Base-by-base conservation (phyloP, 2,329 filamentous ascomycete species). In the Ploettnerulaceae sp. region DNA sequence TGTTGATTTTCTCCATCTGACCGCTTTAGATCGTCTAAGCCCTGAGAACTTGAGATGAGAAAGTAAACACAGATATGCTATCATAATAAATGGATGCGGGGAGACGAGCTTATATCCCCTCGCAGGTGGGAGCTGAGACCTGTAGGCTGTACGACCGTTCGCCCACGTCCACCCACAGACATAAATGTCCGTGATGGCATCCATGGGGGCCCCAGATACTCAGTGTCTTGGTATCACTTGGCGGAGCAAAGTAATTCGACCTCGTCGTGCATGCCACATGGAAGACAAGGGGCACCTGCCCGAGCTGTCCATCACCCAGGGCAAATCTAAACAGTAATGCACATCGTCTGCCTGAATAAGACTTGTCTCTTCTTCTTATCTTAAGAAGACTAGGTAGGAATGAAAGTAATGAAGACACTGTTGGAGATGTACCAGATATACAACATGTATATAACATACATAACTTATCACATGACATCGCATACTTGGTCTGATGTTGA, bases 141-240 rank as follows among this genome's bases (percentile, higher is more conserved):
- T n/a, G n/a, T n/a, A 44, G 34, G 14, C n/a, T 36, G 33, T 36
- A 21, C 28, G n/a, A 26, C 42, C 15, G 17, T 45, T 17, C 42
- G 17, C n/a, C n/a, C n/a, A n/a, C n/a, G n/a, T 35, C 26, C 42
- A 45, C 42, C 37, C 41, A 44, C 32, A 45, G 32, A 45, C 32
- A 9, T 29, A 11, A 45, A 20, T n/a, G 32, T 45, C 42, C 34
- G 42, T 31, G 42, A 21, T 31, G 25, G 42, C 24, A 17, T 45
- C 32, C 41, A 45, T 45, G 41, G 41, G 41, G 41, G n/a, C 42
- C 42, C 42, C 42, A 36, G 42, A 45, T 37, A 22, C 21, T 32
- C 25, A 22, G n/a, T 37, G 32, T 37, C 33, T 45, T 29, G 25
- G 32, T 22, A 20, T 36, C 14, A 29, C 33, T 37, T 45, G 32